Conservation (phyloP, 441 rosid genomes). For the Gossypium aridum region DNA sequence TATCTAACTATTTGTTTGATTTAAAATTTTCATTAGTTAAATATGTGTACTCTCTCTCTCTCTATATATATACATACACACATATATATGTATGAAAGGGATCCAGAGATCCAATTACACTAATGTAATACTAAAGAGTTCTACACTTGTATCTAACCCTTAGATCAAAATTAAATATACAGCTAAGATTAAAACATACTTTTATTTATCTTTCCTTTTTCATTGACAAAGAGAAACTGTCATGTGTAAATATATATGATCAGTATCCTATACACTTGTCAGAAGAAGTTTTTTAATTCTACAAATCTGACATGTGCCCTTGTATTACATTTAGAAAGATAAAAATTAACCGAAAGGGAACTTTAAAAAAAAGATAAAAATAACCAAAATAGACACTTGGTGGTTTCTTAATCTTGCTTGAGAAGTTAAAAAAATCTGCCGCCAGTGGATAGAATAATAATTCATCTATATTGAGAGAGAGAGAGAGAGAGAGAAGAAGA, state of each 20-base stretch:
- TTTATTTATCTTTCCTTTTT: background rate
- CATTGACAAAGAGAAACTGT: background rate
- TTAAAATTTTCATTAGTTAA: background rate
- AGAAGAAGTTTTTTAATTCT: background rate
- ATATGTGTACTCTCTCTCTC: background rate
- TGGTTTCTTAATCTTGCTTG: background rate
- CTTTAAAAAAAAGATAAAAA: background rate
- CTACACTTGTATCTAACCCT: background rate
- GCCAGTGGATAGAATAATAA: background rate
- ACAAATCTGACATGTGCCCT: background rate
- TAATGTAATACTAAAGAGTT: background rate
- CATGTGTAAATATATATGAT: background rate
- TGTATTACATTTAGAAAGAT: background rate
- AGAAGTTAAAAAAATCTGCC: background rate
- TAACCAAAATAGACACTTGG: background rate
- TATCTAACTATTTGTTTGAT: background rate
- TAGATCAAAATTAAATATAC: background rate
- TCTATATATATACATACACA: no score
- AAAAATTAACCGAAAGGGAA: background rate
- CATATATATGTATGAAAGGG: background rate
- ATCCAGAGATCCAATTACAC: background rate
- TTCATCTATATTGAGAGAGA: background rate
- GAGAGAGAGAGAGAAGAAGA: background rate
- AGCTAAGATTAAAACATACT: background rate
- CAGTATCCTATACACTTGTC: background rate